Evolutionary conservation across 768 basidiomycete species (phyloP).

Genomic region (Dentipellis fragilis): DNA sequence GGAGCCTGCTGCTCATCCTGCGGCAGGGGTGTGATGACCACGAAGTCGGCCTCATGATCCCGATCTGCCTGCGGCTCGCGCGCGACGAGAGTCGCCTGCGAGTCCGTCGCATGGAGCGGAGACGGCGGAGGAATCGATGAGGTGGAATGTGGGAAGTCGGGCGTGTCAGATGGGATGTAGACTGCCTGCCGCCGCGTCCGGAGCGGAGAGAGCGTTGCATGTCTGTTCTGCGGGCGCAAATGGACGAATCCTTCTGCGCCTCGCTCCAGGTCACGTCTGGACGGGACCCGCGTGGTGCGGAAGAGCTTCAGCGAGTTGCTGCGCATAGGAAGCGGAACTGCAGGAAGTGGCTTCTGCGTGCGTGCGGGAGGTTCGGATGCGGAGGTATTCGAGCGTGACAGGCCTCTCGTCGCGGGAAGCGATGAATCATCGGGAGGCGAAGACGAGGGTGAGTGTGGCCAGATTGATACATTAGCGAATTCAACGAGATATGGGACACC

Average conservation of each 20-base stretch:
- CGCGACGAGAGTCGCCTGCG: slow-evolving; percentile 12
- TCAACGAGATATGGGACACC: slow-evolving; percentile 27
- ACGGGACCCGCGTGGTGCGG: background rate
- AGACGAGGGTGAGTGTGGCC: slow-evolving; percentile 9
- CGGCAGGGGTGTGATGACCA: background rate
- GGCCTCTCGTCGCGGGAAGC: background rate
- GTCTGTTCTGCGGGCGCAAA: slow-evolving; percentile 3
- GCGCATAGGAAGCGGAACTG: slow-evolving; percentile 7
- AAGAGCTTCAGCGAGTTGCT: slow-evolving; percentile 13
- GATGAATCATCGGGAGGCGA: background rate
- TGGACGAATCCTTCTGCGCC: background rate
- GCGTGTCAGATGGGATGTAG: background rate
- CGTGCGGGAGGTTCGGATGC: slow-evolving; percentile 2
- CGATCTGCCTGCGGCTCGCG: background rate
- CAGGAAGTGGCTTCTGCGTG: slow-evolving; percentile 10
- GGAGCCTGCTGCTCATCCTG: too few relatives aligned
- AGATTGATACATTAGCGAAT: slow-evolving; percentile 25
- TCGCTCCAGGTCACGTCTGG: background rate
- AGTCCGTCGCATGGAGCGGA: slow-evolving; percentile 1
- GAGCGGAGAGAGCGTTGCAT: background rate
- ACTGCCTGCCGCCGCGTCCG: background rate
- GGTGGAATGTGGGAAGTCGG: background rate
- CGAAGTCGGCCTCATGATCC: background rate
- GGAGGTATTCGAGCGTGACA: slow-evolving; percentile 10
- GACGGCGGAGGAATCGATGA: background rate